Evolutionary conservation across 2,329 filamentous ascomycete species (phyloP).

Genomic region (Fonsecaea multimorphosa): DNA sequence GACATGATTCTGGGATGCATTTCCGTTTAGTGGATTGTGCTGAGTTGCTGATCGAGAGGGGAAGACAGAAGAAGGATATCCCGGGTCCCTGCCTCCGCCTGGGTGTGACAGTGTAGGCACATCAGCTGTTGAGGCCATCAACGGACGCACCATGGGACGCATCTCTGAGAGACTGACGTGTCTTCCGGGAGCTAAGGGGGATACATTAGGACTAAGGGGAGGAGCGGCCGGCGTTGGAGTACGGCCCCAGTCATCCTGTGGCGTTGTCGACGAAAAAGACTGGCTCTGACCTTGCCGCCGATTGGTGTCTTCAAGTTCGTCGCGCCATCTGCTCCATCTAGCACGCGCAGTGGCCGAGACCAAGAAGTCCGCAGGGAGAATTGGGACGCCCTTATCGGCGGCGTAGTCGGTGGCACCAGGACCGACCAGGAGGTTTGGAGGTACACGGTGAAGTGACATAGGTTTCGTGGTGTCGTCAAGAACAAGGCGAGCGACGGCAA

Average conservation of each 20-base stretch:
- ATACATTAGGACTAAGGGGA: not conserved
- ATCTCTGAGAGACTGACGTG: slow-evolving; percentile 24
- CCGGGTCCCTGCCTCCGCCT: slow-evolving; percentile 5
- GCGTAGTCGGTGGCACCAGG: slow-evolving; percentile 88
- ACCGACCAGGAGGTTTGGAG: slow-evolving; percentile 88
- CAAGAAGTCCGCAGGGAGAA: slow-evolving; percentile 75
- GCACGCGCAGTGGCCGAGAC: slow-evolving; percentile 81
- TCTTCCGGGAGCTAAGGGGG: not conserved
- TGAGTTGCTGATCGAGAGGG: not conserved
- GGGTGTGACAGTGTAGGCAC: slow-evolving; percentile 22
- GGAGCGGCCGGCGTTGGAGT: not conserved
- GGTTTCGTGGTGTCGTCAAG: slow-evolving; percentile 77
- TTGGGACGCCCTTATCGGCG: slow-evolving; percentile 73
- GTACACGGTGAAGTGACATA: slow-evolving; percentile 84
- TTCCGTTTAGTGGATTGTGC: slow-evolving; percentile 6
- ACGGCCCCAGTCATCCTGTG: not conserved
- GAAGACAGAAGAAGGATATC: not conserved
- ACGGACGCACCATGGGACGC: slow-evolving; percentile 25
- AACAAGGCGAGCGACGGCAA: slow-evolving; percentile 81
- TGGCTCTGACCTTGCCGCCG: slow-evolving; percentile 42
- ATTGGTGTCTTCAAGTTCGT: slow-evolving; percentile 70
- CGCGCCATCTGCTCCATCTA: slow-evolving; percentile 77
- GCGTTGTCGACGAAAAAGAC: not conserved
- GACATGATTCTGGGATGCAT: slow-evolving; percentile 18
- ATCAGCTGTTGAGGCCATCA: slow-evolving; percentile 31